A percentile compares a stretch with the other conserved stretches of the same genome.
Conservation (phyloP, 805 yeast species). For the Candida multigemmis region DNA sequence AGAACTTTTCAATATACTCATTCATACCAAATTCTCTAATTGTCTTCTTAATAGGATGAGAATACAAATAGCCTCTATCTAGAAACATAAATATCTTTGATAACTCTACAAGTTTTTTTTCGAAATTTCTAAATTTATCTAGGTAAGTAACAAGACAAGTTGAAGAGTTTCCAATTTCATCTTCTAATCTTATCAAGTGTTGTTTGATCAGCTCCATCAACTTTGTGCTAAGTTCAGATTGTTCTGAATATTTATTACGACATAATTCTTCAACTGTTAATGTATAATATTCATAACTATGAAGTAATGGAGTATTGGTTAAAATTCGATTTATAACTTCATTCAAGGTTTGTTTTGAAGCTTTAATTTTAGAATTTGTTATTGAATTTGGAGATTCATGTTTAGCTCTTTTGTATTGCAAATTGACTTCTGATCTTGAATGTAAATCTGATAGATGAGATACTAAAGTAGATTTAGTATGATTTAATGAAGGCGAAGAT, state of each 20-base stretch:
- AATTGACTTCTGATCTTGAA: slow-evolving; percentile 4
- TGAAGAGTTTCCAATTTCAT: slow-evolving; percentile 6
- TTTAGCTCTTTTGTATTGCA: slow-evolving; percentile 9
- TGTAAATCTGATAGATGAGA: slow-evolving; percentile 9
- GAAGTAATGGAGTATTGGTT: slow-evolving; percentile 5
- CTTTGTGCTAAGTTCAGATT: too few relatives aligned
- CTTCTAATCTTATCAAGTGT: slow-evolving; percentile 12
- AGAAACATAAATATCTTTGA: slow-evolving; percentile 23
- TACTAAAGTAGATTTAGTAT: slow-evolving; percentile 1
- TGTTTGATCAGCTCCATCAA: slow-evolving; percentile 10
- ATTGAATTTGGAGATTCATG: too few relatives aligned
- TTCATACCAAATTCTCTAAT: slow-evolving; percentile 16
- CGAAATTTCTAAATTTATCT: slow-evolving; percentile 13
- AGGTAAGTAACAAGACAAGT: slow-evolving; percentile 7
- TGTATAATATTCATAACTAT: slow-evolving; percentile 16
- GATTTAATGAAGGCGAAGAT: too few relatives aligned
- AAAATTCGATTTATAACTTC: slow-evolving; percentile 12
- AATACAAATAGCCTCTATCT: slow-evolving; percentile 25
- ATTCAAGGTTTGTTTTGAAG: slow-evolving; percentile 5
- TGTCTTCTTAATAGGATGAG: slow-evolving; percentile 18
- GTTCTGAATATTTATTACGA: slow-evolving; percentile 21
- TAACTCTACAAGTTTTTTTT: slow-evolving; percentile 11
- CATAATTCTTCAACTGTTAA: slow-evolving; percentile 22
- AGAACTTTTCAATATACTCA: slow-evolving; percentile 9
- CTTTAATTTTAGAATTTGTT: slow-evolving; percentile 4